Base-by-base conservation (phyloP, 2,329 filamentous ascomycete genomes). In the Pestalotiopsis sp. region DNA sequence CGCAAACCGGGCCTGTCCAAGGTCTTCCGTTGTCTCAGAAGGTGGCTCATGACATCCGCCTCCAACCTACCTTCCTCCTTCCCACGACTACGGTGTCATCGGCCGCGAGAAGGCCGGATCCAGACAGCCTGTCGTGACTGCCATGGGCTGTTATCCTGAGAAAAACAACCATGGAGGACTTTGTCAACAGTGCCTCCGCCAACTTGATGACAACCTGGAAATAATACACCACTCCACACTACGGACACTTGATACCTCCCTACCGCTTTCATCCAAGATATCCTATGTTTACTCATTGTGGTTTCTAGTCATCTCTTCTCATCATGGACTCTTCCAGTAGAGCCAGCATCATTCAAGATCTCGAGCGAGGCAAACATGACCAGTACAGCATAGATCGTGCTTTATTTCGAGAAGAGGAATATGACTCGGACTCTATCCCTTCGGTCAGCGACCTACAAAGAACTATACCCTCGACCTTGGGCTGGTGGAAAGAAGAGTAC, bases 401-500 rank as follows among this genome's bases (percentile, higher is more conserved):
- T 25, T 4, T 23, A n/a, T 17, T 57, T n/a, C 27, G 27, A 31
- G 27, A 31, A 31, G 27, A 61, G 17, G 59, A 61, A 17, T 66
- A 60, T n/a, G 65, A 66, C 14, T 66, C 65, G 0, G 65, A 66
- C 40, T 66, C 66, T 13, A 65, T 75, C n/a, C 74, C 72, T 6
- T 75, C 73, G 5, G 57, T 68, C 27, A 14, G 65, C 17, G 72
- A 73, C 60, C 68, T 77, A n/a, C 40, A 70, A 31, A 71, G 74
- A 45, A 75, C 72, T 56, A 64, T 76, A 4, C 63, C 69, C 12
- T 75, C 75, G 3, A 76, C 77, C 1, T 75, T 80, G 38, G 74
- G 72, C 49, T 82, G 75, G 79, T 82, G 79, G 80, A 72, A 76
- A 20, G 77, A 76, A 41, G 80, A 82, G 68, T 81, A 79, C 71